Conservation (phyloP, 2,329 filamentous ascomycete genomes). For the Daldinia sp. region DNA sequence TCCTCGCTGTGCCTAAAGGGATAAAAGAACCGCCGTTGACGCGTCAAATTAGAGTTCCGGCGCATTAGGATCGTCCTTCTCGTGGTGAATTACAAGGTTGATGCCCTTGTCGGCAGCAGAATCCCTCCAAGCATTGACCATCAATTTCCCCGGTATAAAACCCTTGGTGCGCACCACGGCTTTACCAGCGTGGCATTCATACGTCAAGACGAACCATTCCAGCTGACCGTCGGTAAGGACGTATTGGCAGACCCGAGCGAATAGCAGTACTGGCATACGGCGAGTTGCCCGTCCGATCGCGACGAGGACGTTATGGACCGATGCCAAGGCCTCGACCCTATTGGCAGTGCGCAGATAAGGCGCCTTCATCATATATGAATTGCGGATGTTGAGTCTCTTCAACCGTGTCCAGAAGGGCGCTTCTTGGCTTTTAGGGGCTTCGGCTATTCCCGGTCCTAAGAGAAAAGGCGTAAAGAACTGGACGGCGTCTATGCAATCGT, state of each 20-base stretch:
- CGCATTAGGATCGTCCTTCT: constrained; percentile 10
- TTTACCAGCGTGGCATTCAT: constrained; percentile 10
- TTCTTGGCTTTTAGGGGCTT: constrained; percentile 18
- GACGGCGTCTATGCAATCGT: constrained; percentile 34
- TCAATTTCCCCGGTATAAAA: constrained; percentile 16
- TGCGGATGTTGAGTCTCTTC: constrained; percentile 30
- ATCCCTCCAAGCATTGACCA: constrained; percentile 24
- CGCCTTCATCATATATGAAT: constrained; percentile 34
- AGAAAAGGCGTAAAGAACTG: constrained; percentile 35
- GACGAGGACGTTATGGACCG: constrained; percentile 20
- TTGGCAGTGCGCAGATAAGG: constrained; percentile 30
- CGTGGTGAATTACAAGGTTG: constrained; percentile 11
- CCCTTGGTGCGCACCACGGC: constrained; percentile 15
- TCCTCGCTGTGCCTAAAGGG: not conserved
- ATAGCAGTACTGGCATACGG: constrained; percentile 29
- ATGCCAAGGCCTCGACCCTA: constrained; percentile 20
- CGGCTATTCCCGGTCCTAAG: not conserved
- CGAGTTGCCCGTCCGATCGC: constrained; percentile 24
- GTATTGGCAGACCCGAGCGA: constrained; percentile 32
- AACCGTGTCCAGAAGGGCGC: constrained; percentile 24
- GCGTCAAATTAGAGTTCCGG: constrained; percentile 13
- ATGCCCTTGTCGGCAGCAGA: constrained; percentile 2
- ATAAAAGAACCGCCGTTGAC: not conserved
- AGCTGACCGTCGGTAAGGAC: constrained; percentile 26
- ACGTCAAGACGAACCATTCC: constrained; percentile 34